Evolutionary conservation across 192 early-diverging fungal genomes (phyloP).

Genomic region (Linnemannia exigua): DNA sequence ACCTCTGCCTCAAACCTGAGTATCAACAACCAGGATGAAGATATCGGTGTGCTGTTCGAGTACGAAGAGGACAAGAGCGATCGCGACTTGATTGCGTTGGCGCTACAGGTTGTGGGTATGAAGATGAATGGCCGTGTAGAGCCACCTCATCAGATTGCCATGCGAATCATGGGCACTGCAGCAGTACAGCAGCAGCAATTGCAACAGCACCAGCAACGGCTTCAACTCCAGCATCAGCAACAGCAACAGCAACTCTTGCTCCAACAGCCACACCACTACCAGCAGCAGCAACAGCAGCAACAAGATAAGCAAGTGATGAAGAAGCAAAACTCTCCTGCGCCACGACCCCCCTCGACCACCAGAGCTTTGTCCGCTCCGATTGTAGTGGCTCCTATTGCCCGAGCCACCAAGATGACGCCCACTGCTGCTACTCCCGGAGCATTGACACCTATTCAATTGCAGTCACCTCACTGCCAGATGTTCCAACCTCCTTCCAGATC

Average conservation of each 20-base stretch:
- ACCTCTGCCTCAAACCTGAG: conserved; percentile 6
- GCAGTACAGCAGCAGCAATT: conserved; percentile 46
- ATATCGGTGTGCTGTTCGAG: conserved; percentile 46
- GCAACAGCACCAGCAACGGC: conserved; percentile 24
- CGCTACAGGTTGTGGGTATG: conserved; percentile 82
- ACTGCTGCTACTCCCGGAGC: background rate
- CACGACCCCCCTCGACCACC: background rate
- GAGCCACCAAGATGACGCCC: conserved; percentile 9
- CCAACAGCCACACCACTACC: background rate
- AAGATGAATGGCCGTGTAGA: conserved; percentile 74
- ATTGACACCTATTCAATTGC: conserved; percentile 32
- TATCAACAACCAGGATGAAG: conserved; percentile 9
- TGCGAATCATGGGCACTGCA: conserved; percentile 63
- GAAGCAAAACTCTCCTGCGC: background rate
- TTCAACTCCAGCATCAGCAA: background rate
- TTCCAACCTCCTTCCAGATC: background rate
- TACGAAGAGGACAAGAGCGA: conserved; percentile 75
- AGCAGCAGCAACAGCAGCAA: background rate
- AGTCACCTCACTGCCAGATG: conserved; percentile 34
- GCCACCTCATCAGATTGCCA: conserved; percentile 69
- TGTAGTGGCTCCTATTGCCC: background rate
- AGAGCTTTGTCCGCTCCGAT: background rate
- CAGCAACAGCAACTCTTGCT: background rate
- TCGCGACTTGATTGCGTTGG: conserved; percentile 80
- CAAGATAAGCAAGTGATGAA: background rate